Conservation (phyloP, 2,329 filamentous ascomycete species). For the Aspergillus fijiensis region DNA sequence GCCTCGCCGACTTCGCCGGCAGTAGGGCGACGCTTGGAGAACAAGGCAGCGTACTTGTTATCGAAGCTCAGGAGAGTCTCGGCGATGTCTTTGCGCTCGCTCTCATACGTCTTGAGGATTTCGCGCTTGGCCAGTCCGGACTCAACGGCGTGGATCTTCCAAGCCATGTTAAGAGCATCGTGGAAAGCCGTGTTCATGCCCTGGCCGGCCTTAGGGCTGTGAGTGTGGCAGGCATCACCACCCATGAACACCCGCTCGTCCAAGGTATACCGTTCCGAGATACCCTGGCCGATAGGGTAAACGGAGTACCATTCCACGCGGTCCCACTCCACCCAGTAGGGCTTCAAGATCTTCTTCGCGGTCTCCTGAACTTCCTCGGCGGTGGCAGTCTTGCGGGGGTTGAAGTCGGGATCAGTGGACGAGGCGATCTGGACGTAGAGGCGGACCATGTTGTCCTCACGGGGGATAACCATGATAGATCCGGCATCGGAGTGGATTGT, state of each 20-base stretch:
- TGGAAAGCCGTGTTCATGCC: conserved; percentile 63
- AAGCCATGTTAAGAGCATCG: conserved; percentile 80
- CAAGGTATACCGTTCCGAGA: conserved; percentile 63
- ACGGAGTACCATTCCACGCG: conserved; percentile 66
- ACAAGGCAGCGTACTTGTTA: conserved; percentile 83
- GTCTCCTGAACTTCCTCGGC: conserved; percentile 58
- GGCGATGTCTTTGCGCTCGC: conserved; percentile 79
- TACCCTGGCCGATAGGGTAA: conserved; percentile 65
- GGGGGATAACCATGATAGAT: conserved; percentile 63
- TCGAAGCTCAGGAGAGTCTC: conserved; percentile 84
- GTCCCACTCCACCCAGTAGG: conserved; percentile 63
- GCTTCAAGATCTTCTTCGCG: conserved; percentile 59
- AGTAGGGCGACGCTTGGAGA: conserved; percentile 74
- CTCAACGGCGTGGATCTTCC: conserved; percentile 94
- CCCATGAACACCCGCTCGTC: conserved; percentile 67
- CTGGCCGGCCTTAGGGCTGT: conserved; percentile 64
- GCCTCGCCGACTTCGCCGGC: conserved; percentile 71
- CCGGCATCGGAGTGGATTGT: conserved; percentile 65
- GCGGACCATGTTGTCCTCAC: conserved; percentile 51
- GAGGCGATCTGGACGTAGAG: conserved; percentile 60
- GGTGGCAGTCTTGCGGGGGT: conserved; percentile 60
- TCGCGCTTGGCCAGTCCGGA: conserved; percentile 73
- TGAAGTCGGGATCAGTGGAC: conserved; percentile 60
- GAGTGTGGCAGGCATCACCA: conserved; percentile 64
- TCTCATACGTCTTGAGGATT: conserved; percentile 80